Conservation (phyloP, 139 green algal genomes). For the Gonium pectorale region DNA sequence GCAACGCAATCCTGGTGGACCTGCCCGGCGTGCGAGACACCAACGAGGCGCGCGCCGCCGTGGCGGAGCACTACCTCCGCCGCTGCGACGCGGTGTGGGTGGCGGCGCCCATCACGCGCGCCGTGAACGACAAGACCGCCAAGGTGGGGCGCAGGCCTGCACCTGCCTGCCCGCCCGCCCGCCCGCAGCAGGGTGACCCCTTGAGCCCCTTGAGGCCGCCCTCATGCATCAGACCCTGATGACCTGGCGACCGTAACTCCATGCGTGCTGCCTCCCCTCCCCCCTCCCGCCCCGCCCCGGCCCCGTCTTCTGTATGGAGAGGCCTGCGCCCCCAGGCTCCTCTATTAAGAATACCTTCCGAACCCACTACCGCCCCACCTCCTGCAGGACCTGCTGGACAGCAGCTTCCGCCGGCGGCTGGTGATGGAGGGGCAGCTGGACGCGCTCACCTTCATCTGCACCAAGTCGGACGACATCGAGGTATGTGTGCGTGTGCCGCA, state of each 20-base stretch:
- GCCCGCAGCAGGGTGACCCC: too few species aligned
- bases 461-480: neutral
- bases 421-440: slow-evolving; percentile 30
- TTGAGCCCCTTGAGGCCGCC: too few species aligned
- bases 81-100: slow-evolving; percentile 54
- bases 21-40: slow-evolving; percentile 53
- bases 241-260: too few species aligned
- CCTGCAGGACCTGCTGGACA: slow-evolving; percentile 27
- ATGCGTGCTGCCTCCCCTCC: neutral
- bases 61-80: slow-evolving; percentile 56
- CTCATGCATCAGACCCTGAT: too few species aligned
- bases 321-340: too few species aligned
- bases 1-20: slow-evolving; percentile 56
- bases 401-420: slow-evolving; percentile 21
- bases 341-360: too few species aligned
- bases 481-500: too few species aligned
- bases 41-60: slow-evolving; percentile 51
- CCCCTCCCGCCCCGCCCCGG: too few species aligned
- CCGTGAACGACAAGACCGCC: slow-evolving; percentile 60
- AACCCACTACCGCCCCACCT: neutral
- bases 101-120: slow-evolving; percentile 49
- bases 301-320: slow-evolving; percentile 31
- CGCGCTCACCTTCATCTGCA: slow-evolving; percentile 6
- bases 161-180: too few species aligned
- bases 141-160: slow-evolving; percentile 32